These are phyloP conservation scores for Leccinum broughii DNA, from an alignment of 768 basidiomycete species.

Conservation along the genomic window DNA sequence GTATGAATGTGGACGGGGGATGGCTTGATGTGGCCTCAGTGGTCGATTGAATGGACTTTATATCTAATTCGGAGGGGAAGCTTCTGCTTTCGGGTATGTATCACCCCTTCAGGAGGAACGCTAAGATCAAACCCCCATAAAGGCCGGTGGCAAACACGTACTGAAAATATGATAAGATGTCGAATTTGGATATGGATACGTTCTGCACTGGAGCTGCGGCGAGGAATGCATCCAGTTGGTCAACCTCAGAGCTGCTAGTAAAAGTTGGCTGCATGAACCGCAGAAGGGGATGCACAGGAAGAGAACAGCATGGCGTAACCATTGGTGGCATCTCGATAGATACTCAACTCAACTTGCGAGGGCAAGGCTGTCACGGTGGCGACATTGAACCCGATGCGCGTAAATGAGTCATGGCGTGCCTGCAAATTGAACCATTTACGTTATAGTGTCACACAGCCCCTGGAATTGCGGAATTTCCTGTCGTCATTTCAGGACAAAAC, in stretches of 20 bases:
- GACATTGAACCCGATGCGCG: neutral
- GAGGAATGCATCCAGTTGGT: neutral
- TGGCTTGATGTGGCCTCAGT: neutral
- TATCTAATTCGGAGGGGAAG: neutral
- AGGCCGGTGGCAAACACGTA: conserved; percentile 8
- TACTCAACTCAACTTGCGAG: neutral
- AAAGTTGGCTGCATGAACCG: neutral
- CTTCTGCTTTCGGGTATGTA: conserved; percentile 1
- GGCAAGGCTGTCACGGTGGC: conserved; percentile 6
- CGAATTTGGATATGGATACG: conserved; percentile 18
- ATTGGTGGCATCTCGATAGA: neutral
- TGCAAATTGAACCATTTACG: neutral
- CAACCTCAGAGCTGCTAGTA: neutral
- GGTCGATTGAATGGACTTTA: neutral
- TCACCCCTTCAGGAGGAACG: neutral
- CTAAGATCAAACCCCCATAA: neutral
- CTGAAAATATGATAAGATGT: conserved; percentile 14
- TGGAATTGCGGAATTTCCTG: neutral
- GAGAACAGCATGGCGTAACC: conserved; percentile 12
- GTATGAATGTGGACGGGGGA: neutral
- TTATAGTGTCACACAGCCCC: neutral
- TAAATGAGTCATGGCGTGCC: neutral
- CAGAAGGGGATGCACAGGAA: conserved; percentile 10
- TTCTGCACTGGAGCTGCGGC: neutral
- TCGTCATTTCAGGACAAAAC: neutral